Evolutionary conservation across 768 basidiomycete species (phyloP).

Genomic region (Suillus placidus): DNA sequence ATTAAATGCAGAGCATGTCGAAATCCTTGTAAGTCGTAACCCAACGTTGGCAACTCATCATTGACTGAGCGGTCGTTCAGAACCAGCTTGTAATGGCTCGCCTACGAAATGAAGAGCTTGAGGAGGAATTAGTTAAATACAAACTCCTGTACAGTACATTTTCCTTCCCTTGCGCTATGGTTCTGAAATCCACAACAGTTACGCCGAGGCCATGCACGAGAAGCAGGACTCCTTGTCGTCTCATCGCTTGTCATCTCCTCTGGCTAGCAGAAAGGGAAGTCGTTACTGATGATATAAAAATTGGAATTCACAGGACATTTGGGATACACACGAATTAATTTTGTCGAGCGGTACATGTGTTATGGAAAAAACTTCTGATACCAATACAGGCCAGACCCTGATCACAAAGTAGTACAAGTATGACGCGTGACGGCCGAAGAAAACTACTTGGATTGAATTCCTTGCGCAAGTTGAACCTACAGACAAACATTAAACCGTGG

Average conservation of each 20-base stretch:
- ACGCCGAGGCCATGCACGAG: constrained; percentile 78
- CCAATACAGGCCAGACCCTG: neutral
- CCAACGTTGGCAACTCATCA: constrained; percentile 1
- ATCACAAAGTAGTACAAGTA: neutral
- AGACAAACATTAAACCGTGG: neutral
- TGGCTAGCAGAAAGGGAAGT: constrained; percentile 21
- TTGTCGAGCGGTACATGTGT: neutral
- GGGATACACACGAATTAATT: neutral
- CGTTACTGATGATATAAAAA: constrained; percentile 15
- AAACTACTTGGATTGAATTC: constrained; percentile 24
- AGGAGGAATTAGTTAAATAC: constrained; percentile 91
- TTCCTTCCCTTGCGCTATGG: neutral
- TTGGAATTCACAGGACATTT: neutral
- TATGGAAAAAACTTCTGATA: neutral
- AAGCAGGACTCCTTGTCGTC: constrained; percentile 72
- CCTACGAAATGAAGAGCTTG: constrained; percentile 89
- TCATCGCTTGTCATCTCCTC: constrained; percentile 53
- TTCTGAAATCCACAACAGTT: constrained; percentile 32
- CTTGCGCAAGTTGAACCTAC: constrained; percentile 50
- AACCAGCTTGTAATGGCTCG: constrained; percentile 91
- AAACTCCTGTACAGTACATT: constrained; percentile 67
- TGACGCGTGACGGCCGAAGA: too few relatives aligned
- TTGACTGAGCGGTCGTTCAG: constrained; percentile 41
- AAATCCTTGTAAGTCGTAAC: constrained; percentile 55
- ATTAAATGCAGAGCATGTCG: constrained; percentile 81